phyloP scores from a whole-genome alignment of 2,329 filamentous ascomycete species.

The Claviceps digitariae region DNA sequence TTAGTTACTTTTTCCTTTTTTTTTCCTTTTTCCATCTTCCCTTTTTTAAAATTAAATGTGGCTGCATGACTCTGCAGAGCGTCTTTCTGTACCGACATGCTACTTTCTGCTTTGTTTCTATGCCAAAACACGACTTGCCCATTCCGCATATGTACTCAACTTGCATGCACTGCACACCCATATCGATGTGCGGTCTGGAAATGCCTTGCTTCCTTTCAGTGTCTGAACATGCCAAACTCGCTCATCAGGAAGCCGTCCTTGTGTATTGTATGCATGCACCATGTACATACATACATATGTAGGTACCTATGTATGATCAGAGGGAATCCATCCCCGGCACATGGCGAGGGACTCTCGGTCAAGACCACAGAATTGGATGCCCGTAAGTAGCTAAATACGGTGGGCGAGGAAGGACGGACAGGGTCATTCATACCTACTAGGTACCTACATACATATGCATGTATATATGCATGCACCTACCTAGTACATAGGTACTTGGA shows the following conservation, averaged over 20 bases:
- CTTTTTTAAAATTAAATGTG: too few relatives aligned
- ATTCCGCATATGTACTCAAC: neutral
- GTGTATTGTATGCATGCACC: neutral
- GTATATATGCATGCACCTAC: neutral
- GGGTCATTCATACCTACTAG: neutral
- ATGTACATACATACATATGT: too few relatives aligned
- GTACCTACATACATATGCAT: neutral
- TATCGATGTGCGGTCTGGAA: neutral
- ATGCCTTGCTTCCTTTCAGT: neutral
- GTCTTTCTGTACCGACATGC: neutral
- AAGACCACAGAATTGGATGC: neutral
- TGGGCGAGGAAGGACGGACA: neutral
- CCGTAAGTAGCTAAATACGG: neutral
- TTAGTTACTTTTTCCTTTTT: too few relatives aligned
- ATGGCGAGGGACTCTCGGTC: neutral
- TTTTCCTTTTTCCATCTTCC: neutral
- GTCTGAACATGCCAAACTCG: neutral
- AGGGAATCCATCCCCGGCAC: neutral
- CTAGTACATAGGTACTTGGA: too few relatives aligned
- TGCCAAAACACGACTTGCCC: slow-evolving; percentile 1
- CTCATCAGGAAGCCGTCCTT: neutral
- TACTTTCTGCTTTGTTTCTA: neutral
- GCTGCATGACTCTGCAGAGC: too few relatives aligned
- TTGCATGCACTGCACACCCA: too few relatives aligned
- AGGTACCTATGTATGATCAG: too few relatives aligned